Evolutionary conservation across 2,329 filamentous ascomycete species (phyloP).

Genomic region (Neodidymelliopsis sp.): DNA sequence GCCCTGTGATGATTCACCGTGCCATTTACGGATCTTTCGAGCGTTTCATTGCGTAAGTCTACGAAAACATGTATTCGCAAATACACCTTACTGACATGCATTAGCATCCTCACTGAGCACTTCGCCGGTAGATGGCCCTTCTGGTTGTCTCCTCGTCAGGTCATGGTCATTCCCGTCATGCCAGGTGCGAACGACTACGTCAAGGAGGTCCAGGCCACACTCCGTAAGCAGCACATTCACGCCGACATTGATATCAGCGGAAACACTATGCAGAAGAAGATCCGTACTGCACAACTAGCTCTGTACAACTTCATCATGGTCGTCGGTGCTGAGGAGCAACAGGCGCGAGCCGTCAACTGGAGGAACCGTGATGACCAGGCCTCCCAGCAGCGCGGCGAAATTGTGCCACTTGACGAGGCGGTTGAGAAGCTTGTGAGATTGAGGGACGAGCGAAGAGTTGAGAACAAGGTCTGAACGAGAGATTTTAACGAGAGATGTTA

Average conservation of each 20-base stretch:
- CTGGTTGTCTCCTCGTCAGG: constrained; percentile 85
- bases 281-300: constrained; percentile 78
- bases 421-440: constrained; percentile 60
- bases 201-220: constrained; percentile 71
- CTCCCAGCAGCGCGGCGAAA: constrained; percentile 68
- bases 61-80: neutral
- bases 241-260: constrained; percentile 75
- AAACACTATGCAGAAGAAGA: constrained; percentile 90
- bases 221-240: constrained; percentile 73
- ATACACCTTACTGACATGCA: neutral
- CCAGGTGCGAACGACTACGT: constrained; percentile 76
- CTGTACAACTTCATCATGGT: constrained; percentile 88
- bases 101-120: constrained; percentile 76
- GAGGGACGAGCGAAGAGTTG: constrained; percentile 53
- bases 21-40: constrained; percentile 78
- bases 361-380: constrained; percentile 69
- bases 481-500: no score
- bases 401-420: constrained; percentile 67
- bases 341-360: constrained; percentile 67
- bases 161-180: constrained; percentile 80
- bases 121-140: constrained; percentile 90
- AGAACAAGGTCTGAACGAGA: constrained; percentile 34
- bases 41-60: constrained; percentile 66
- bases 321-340: constrained; percentile 68
- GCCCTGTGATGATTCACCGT: constrained; percentile 87